Evolutionary conservation across 2,329 filamentous ascomycete genomes (phyloP).

Genomic region (Elsinoe arachidis): DNA sequence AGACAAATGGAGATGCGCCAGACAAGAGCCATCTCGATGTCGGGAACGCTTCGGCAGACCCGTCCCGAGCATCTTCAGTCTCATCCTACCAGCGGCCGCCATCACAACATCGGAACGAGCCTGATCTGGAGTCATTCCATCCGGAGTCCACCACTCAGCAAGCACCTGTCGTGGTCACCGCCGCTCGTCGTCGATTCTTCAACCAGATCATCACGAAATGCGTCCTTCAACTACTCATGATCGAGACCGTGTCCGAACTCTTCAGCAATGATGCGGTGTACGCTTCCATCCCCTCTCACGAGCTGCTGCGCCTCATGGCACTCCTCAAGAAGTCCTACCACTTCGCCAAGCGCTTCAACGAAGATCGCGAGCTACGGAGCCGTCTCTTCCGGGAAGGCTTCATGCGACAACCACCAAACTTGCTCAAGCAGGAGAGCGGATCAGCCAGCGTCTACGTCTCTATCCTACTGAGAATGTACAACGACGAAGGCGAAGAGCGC

Average conservation of each 20-base stretch:
- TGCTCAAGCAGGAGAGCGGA: constrained; percentile 93
- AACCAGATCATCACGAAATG: constrained; percentile 99
- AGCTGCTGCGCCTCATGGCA: constrained; percentile 85
- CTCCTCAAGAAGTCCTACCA: constrained; percentile 93
- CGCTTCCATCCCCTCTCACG: constrained; percentile 77
- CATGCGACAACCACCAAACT: constrained; percentile 98
- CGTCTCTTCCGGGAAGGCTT: constrained; percentile 94
- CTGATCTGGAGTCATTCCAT: constrained; percentile 75
- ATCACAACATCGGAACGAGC: constrained; percentile 23
- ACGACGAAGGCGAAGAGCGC: constrained; percentile 75
- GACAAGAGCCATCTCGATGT: neutral
- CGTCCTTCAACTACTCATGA: constrained; percentile 95
- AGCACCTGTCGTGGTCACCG: constrained; percentile 85
- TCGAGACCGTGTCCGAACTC: constrained; percentile 96
- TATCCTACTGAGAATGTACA: constrained; percentile 96
- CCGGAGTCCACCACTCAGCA: constrained; percentile 66
- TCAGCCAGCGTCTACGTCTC: constrained; percentile 90
- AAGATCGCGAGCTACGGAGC: constrained; percentile 91
- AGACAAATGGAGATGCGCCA: constrained; percentile 11
- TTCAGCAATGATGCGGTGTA: constrained; percentile 98
- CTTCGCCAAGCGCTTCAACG: constrained; percentile 96
- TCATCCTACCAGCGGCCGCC: constrained; percentile 6
- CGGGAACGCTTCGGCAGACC: neutral
- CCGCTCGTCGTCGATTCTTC: constrained; percentile 88
- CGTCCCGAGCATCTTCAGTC: constrained; percentile 2